These are phyloP conservation scores for Jackrogersella multiformis DNA, from an alignment of 495 filamentous ascomycete species.

Conservation along the genomic window DNA sequence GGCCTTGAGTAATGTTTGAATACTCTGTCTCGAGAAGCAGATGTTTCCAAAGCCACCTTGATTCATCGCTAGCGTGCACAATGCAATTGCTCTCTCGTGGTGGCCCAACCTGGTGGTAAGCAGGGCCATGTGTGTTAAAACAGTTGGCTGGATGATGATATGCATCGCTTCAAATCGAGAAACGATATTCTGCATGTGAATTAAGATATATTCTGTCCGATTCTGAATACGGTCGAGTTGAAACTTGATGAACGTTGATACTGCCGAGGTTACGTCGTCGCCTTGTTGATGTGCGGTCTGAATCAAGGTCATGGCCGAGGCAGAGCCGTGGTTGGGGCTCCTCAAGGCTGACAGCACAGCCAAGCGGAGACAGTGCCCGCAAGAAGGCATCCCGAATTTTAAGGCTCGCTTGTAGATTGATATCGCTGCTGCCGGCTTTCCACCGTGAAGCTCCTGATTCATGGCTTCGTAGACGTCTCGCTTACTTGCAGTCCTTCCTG, in stretches of 20 bases:
- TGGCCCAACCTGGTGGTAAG: slow-evolving; percentile 44
- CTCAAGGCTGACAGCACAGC: slow-evolving; percentile 54
- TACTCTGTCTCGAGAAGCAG: slow-evolving; percentile 52
- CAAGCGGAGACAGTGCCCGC: slow-evolving; percentile 46
- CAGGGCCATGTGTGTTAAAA: slow-evolving; percentile 53
- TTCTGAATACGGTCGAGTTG: slow-evolving; percentile 37
- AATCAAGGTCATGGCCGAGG: slow-evolving; percentile 47
- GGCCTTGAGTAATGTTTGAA: slow-evolving; percentile 50
- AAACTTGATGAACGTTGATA: slow-evolving; percentile 45
- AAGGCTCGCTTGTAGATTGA: slow-evolving; percentile 50
- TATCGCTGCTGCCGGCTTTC: slow-evolving; percentile 39
- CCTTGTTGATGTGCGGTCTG: slow-evolving; percentile 45
- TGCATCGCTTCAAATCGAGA: slow-evolving; percentile 42
- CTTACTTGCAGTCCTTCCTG: slow-evolving; percentile 36
- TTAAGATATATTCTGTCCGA: slow-evolving; percentile 11
- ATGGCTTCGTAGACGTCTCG: slow-evolving; percentile 50
- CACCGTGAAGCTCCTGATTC: slow-evolving; percentile 45
- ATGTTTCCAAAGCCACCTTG: slow-evolving; percentile 33
- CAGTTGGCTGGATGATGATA: slow-evolving; percentile 39
- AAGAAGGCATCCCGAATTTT: slow-evolving; percentile 45
- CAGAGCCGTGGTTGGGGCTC: slow-evolving; percentile 16
- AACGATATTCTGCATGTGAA: slow-evolving; percentile 42
- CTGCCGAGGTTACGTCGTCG: slow-evolving; percentile 45
- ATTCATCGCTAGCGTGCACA: slow-evolving; percentile 49
- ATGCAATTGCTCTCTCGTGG: slow-evolving; percentile 46